These are phyloP conservation scores for Pythium volutum DNA, from an alignment of 352 stramenopile species.

Conservation along the genomic window DNA sequence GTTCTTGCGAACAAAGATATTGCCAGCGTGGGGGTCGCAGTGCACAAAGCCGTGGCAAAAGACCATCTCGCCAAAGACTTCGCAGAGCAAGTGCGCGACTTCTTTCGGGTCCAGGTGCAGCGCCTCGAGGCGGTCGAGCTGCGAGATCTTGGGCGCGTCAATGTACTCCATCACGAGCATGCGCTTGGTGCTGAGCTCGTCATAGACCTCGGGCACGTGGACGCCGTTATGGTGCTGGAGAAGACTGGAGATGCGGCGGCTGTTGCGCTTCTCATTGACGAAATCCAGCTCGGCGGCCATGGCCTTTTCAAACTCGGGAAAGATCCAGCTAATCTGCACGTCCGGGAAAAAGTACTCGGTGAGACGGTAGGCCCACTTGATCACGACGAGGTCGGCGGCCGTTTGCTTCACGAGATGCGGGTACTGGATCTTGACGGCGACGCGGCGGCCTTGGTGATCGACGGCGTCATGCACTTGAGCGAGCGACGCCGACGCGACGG, in stretches of 20 bases:
- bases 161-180: slow-evolving; percentile 98
- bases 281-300: slow-evolving; percentile 82
- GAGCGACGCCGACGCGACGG: slow-evolving; percentile 95
- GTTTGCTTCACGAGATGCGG: slow-evolving; percentile 81
- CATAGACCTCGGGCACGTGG: slow-evolving; percentile 84
- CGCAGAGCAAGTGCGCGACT: slow-evolving; percentile 86
- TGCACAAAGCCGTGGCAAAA: slow-evolving; percentile 96
- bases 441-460: slow-evolving; percentile 76
- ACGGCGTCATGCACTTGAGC: slow-evolving; percentile 95
- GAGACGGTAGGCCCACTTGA: slow-evolving; percentile 50
- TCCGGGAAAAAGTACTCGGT: slow-evolving; percentile 88
- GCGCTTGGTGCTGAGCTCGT: slow-evolving; percentile 81
- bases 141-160: slow-evolving; percentile 91
- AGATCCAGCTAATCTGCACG: slow-evolving; percentile 93
- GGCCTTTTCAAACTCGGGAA: slow-evolving; percentile 92
- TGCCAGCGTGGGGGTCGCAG: slow-evolving; percentile 95
- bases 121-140: slow-evolving; percentile 79
- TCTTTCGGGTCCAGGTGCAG: slow-evolving; percentile 77
- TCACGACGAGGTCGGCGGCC: slow-evolving; percentile 66
- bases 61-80: slow-evolving; percentile 94
- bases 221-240: slow-evolving; percentile 53
- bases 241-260: slow-evolving; percentile 52
- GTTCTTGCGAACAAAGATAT: slow-evolving; percentile 86
- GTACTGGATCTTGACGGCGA: slow-evolving; percentile 98
- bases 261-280: slow-evolving; percentile 82